Evolutionary conservation across 2,329 filamentous ascomycete species (phyloP).

Genomic region (Aaosphaeria pasadenensis): DNA sequence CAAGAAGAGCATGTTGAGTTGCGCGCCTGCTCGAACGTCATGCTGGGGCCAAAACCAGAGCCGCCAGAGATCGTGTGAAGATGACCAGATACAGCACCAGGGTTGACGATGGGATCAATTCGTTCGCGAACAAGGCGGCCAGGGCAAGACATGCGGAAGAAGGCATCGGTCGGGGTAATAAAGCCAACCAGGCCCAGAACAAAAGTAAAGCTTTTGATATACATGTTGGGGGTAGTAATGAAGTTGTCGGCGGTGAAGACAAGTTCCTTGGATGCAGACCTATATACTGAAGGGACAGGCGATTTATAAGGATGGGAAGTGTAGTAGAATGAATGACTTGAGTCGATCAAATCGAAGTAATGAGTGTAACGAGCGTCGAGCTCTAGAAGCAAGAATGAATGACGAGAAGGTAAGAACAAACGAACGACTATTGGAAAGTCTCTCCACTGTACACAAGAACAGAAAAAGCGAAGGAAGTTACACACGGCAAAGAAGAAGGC

Average conservation of each 20-base stretch:
- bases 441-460: background rate
- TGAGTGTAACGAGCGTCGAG: conserved; percentile 7
- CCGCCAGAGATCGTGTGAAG: conserved; percentile 71
- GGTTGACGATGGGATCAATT: conserved; percentile 66
- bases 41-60: conserved; percentile 62
- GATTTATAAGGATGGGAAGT: background rate
- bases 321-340: conserved; percentile 2
- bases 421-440: background rate
- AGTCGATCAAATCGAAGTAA: background rate
- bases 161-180: conserved; percentile 14
- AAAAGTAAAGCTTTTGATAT: conserved; percentile 10
- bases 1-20: conserved; percentile 67
- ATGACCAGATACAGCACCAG: conserved; percentile 58
- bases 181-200: conserved; percentile 8
- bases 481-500: background rate
- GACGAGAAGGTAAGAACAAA: too few species aligned
- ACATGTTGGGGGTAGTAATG: conserved; percentile 9
- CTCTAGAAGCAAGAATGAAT: background rate
- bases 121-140: conserved; percentile 43
- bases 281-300: too few species aligned
- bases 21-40: conserved; percentile 59
- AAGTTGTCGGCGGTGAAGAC: background rate
- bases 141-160: conserved; percentile 28
- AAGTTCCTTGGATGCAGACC: background rate
- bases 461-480: too few species aligned